Evolutionary conservation across 2,329 filamentous ascomycete genomes (phyloP).

Genomic region (Botrytis aclada): DNA sequence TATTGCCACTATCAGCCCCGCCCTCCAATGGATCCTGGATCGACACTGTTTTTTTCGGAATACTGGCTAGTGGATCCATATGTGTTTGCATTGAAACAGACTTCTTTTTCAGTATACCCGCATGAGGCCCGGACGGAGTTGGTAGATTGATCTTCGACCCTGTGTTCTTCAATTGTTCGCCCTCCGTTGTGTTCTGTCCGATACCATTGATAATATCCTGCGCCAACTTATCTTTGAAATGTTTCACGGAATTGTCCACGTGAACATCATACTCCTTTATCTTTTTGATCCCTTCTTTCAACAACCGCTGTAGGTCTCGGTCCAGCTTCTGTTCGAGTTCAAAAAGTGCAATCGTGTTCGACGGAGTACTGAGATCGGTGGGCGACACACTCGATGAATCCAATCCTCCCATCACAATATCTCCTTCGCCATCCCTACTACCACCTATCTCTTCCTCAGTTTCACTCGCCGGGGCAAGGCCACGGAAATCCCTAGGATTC

Average conservation of each 20-base stretch:
- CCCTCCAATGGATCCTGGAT: background rate
- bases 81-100: background rate
- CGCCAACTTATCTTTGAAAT: conserved; percentile 23
- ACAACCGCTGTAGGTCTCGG: conserved; percentile 20
- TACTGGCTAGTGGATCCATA: background rate
- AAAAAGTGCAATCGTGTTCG: conserved; percentile 12
- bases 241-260: conserved; percentile 8
- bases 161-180: background rate
- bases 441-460: conserved; percentile 4
- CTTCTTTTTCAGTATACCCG: background rate
- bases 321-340: conserved; percentile 21
- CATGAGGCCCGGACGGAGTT: background rate
- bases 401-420: conserved; percentile 24
- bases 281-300: conserved; percentile 21
- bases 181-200: background rate
- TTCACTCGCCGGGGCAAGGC: background rate
- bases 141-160: background rate
- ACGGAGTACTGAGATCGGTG: background rate
- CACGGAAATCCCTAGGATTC: background rate
- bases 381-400: background rate
- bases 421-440: conserved; percentile 18
- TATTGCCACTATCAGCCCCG: background rate
- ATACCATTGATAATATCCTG: background rate
- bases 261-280: conserved; percentile 30
- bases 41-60: background rate